Percentiles rank a stretch among this genome's conserved stretches.
phyloP scores from a whole-genome alignment of 2,329 filamentous ascomycete genomes.

The Calycina marina region DNA sequence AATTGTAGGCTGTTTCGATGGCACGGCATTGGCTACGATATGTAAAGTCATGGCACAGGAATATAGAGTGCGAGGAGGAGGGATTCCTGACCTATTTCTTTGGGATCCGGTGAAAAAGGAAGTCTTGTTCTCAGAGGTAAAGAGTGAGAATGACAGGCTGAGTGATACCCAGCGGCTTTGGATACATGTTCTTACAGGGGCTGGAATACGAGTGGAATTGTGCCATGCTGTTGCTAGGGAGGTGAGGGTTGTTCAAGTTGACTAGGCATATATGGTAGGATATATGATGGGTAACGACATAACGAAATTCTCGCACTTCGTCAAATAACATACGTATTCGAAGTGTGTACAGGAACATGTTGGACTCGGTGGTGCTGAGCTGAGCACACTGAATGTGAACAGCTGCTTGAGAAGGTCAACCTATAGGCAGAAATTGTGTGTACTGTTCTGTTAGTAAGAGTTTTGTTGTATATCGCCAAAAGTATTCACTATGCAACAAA shows the following conservation, averaged over 20 bases:
- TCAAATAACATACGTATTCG: too few relatives aligned
- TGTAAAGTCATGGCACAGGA: conserved; percentile 95
- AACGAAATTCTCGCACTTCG: too few relatives aligned
- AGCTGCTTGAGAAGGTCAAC: too few relatives aligned
- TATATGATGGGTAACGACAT: too few relatives aligned
- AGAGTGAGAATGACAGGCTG: conserved; percentile 66
- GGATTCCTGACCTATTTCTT: conserved; percentile 83
- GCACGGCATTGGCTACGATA: conserved; percentile 65
- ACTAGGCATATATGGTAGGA: too few relatives aligned
- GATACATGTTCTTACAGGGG: conserved; percentile 83
- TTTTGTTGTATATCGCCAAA: too few relatives aligned
- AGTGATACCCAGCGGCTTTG: conserved; percentile 94
- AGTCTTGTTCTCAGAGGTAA: conserved; percentile 19
- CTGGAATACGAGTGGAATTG: conserved; percentile 74
- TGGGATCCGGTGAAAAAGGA: conserved; percentile 37
- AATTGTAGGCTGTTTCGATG: conserved; percentile 63
- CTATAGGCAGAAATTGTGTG: too few relatives aligned
- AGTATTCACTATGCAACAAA: too few relatives aligned
- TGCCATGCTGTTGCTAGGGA: conserved; percentile 38
- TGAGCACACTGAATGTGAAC: too few relatives aligned
- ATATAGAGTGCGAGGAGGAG: conserved; percentile 72
- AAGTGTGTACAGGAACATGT: too few relatives aligned
- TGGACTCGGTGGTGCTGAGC: too few relatives aligned
- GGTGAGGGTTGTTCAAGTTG: conserved; percentile 13
- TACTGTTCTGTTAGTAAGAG: too few relatives aligned